These are phyloP conservation scores for Cercospora nicotianae DNA, from an alignment of 2,329 filamentous ascomycete species.

Conservation along the genomic window DNA sequence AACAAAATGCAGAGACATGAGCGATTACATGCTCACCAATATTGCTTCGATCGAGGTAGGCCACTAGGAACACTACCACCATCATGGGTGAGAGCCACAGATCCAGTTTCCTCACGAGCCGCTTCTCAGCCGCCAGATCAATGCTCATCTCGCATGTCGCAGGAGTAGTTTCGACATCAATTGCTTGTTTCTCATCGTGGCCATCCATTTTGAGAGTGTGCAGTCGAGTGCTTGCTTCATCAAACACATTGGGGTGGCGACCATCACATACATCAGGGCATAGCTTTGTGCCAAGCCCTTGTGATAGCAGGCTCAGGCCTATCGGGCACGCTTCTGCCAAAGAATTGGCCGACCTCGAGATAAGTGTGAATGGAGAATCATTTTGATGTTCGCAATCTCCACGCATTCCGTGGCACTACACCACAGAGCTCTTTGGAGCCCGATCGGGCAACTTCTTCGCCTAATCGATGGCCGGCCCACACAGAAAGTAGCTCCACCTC, in stretches of 20 bases:
- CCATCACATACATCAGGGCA: background rate
- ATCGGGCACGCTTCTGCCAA: background rate
- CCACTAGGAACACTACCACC: background rate
- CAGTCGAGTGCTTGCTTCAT: background rate
- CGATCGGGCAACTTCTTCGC: conserved; percentile 8
- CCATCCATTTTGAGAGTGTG: background rate
- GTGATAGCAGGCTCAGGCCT: background rate
- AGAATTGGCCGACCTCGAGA: background rate
- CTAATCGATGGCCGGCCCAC: background rate
- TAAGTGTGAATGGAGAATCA: background rate
- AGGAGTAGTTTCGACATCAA: background rate
- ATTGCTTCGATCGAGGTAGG: background rate
- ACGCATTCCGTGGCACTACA: background rate
- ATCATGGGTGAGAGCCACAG: background rate
- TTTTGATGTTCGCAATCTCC: background rate
- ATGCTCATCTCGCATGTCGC: background rate
- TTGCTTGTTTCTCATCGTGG: background rate
- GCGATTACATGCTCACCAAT: background rate
- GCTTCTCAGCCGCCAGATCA: background rate
- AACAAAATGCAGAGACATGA: too few species aligned
- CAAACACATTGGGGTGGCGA: background rate
- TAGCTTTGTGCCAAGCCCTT: background rate
- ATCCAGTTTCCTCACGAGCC: background rate
- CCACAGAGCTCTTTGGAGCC: background rate
- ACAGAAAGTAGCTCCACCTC: background rate